These are phyloP conservation scores for Pichia insulana DNA, from an alignment of 805 yeast genomes.

Conservation along the genomic window DNA sequence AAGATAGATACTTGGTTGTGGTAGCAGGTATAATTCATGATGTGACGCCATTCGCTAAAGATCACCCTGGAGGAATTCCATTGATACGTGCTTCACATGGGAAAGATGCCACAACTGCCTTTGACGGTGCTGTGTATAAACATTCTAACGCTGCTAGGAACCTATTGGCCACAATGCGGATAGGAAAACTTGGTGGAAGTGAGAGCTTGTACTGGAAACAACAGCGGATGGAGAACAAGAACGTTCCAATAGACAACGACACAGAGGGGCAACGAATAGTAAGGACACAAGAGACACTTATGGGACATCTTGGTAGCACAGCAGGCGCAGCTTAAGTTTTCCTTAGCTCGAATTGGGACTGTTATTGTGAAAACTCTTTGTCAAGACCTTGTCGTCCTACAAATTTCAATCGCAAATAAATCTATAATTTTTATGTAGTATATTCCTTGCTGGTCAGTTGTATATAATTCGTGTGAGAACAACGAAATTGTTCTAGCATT, in stretches of 20 bases:
- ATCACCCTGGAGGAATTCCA: conserved; percentile 90
- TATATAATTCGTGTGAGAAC: too few relatives aligned
- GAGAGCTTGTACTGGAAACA: conserved; percentile 79
- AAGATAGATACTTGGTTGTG: conserved; percentile 51
- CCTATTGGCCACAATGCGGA: conserved; percentile 85
- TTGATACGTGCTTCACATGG: conserved; percentile 76
- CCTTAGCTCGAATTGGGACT: not conserved
- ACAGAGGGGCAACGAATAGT: conserved; percentile 47
- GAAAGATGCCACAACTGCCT: conserved; percentile 88
- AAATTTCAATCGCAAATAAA: too few relatives aligned
- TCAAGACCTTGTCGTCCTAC: too few relatives aligned
- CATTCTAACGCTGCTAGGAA: conserved; percentile 93
- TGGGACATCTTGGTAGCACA: conserved; percentile 37
- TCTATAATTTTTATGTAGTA: too few relatives aligned
- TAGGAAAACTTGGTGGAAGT: conserved; percentile 77
- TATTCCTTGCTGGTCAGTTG: not conserved
- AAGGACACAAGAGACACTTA: conserved; percentile 49
- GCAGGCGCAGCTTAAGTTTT: conserved; percentile 47
- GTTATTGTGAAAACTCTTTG: too few relatives aligned
- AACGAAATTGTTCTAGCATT: too few relatives aligned
- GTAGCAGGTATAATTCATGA: conserved; percentile 91
- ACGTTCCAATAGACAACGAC: conserved; percentile 45
- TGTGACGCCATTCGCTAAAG: conserved; percentile 80
- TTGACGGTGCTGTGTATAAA: conserved; percentile 88
- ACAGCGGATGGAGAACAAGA: conserved; percentile 59